These are phyloP conservation scores for Eucalyptus curtisii DNA, from an alignment of 345 rosid species.

Conservation along the genomic window DNA sequence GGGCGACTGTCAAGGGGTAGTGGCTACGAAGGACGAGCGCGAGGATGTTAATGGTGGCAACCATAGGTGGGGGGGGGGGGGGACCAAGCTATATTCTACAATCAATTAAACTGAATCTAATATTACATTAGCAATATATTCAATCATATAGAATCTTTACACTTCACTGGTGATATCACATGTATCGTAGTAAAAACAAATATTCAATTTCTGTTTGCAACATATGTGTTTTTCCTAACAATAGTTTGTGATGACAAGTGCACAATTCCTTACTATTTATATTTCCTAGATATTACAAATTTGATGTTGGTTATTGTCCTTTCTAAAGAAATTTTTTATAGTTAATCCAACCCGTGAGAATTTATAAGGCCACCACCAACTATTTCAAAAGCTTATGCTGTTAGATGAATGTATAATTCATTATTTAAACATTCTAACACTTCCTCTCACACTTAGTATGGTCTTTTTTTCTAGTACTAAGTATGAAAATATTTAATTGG, in stretches of 20 bases:
- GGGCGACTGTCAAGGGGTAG: neutral
- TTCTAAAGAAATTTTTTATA: neutral
- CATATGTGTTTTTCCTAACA: neutral
- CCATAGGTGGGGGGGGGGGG: neutral
- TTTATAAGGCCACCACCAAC: fast-evolving
- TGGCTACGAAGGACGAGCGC: neutral
- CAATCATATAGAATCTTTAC: neutral
- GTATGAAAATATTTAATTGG: too few species aligned
- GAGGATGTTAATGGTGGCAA: neutral
- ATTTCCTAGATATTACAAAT: neutral
- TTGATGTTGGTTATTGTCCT: fast-evolving
- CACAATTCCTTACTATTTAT: neutral
- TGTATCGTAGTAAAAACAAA: neutral
- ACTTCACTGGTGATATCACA: neutral
- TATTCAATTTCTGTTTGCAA: neutral
- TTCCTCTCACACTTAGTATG: too few species aligned
- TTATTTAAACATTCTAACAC: too few species aligned
- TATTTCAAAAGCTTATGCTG: too few species aligned
- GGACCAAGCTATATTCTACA: neutral
- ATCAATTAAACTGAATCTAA: neutral
- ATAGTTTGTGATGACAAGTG: neutral
- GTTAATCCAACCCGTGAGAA: neutral
- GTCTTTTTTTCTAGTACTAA: too few species aligned
- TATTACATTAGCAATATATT: neutral
- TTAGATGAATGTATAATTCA: too few species aligned